Evolutionary conservation across 129 eudicot genomes (phyloP).

Genomic region (Arctium lappa): DNA sequence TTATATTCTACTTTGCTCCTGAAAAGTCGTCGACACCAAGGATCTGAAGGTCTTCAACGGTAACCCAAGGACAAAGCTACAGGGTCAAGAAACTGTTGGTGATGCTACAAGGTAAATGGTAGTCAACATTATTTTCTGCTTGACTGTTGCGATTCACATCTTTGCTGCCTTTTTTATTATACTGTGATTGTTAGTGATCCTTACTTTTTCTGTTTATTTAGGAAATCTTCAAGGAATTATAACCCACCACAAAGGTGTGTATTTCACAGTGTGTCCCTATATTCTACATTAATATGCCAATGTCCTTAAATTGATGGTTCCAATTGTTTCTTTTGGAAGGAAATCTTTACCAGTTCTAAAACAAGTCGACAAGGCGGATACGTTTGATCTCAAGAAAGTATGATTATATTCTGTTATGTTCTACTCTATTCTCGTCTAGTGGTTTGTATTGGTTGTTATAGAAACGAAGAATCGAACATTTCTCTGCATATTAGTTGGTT

Average conservation of each 20-base stretch:
- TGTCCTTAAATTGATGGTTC: slow-evolving; percentile 4
- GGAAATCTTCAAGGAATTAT: slow-evolving; percentile 39
- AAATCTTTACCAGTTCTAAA: slow-evolving; percentile 64
- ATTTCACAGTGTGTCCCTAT: not conserved
- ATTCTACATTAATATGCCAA: slow-evolving; percentile 18
- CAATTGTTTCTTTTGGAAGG: slow-evolving; percentile 42
- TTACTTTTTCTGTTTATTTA: slow-evolving; percentile 20
- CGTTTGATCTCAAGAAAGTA: slow-evolving; percentile 44
- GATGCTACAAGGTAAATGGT: slow-evolving; percentile 37
- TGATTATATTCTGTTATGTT: not conserved
- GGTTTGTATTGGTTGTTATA: not conserved
- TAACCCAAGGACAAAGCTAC: slow-evolving; percentile 22
- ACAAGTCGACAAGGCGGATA: slow-evolving; percentile 39
- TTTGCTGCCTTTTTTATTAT: not conserved
- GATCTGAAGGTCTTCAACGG: slow-evolving; percentile 40
- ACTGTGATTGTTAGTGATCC: not conserved
- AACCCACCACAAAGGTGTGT: slow-evolving; percentile 68
- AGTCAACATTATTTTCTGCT: not conserved
- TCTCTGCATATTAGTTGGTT: not conserved
- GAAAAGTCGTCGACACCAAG: slow-evolving; percentile 21
- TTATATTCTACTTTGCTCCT: not conserved
- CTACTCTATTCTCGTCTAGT: not conserved
- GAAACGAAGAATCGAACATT: not conserved
- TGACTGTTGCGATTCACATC: not conserved
- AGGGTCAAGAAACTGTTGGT: slow-evolving; percentile 30